Evolutionary conservation across 1,284 basidiomycete species (phyloP), one percentile per base, ranked within the genome.

Genomic region (Trametes pubescens): DNA sequence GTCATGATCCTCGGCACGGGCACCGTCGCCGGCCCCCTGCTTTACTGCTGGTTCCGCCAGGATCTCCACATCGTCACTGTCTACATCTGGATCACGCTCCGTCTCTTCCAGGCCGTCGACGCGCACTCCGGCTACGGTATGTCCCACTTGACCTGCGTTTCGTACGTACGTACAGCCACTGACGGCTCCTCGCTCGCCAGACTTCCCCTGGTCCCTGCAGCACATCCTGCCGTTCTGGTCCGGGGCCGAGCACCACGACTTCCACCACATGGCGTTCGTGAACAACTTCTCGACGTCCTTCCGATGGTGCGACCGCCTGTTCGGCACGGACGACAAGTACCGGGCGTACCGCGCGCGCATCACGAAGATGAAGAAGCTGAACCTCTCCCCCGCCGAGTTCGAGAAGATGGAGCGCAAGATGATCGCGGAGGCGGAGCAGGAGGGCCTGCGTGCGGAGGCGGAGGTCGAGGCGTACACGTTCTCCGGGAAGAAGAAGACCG

Each of bases 221-320:
- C 90, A 97, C 83, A 91, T 95, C 74, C 65, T 99, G 34, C 97
- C 97, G 4, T 95, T 99, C 86, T 99, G 97, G 97, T 95, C 95
- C 26, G 97, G 98, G 55, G 98, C 97, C 0, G 98, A 99, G 75
- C 96, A 98, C 83, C 96, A 98, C 79, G 96, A 96, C 76, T 96
- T 94, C 86, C 95, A 96, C 78, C 94, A 96, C 80, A 94, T 94
- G 93, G 89, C 92, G 1, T 94, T 94, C 80, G 87, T 87, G 61
- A 94, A 94, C 84, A 96, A 95, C 83, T 96, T 86, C 78, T 92
- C 93, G 21, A 96, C 95, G 35, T 93, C 91, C 18, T 97, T 97
- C 88, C 87, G 95, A 59, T 96, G 93, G 92, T 95, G 93, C 81
- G 95, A 97, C 77, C 85, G 84, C 70, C 79, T 94, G 69, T 89